Evolutionary conservation across 2,329 filamentous ascomycete genomes (phyloP), one percentile per base, ranked within the genome.

Genomic region (Fragosphaeria purpurea): DNA sequence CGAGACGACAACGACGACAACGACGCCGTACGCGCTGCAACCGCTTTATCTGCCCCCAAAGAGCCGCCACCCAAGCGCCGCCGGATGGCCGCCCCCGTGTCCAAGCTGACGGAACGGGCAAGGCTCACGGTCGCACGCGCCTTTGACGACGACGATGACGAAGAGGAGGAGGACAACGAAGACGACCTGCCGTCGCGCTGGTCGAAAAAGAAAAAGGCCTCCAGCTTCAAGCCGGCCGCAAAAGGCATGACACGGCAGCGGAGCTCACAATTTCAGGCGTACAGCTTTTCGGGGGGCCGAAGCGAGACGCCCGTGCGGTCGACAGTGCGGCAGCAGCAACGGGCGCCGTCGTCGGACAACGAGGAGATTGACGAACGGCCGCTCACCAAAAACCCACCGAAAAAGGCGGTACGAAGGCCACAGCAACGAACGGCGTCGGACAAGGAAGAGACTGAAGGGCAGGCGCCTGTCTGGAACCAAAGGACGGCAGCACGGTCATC

Each of bases 221-320:
- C 11, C 32, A 44, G 47, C 22, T 47, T 45, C 39, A 50, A 45
- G 44, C 51, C 53, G n/a, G 13, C 51, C 7, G 37, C 51, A 30
- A 58, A 58, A 34, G 56, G 55, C 33, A 48, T 55, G 55, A 58
- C 56, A 10, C 52, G 50, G 40, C 50, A 53, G 46, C 31, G 56
- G 39, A 54, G 50, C 35, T 54, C 56, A 11, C 56, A 58, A 33
- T 54, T 47, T 12, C 55, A 56, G 42, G 49, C 55, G 5, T 56
- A 58, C 43, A 51, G 41, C 34, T 58, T 58, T 39, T 33, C 30
- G 3, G 48, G 46, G n/a, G 52, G 46, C 7, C 46, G 39, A 4
- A 35, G 22, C 11, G 48, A 46, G 1, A 31, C 30, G 4, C 13
- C 22, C 11, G 32, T 41, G 9, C 39, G 22, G 22, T 22, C 22